phyloP scores from a whole-genome alignment of 805 yeast genomes.

The Candida hispaniensis region DNA sequence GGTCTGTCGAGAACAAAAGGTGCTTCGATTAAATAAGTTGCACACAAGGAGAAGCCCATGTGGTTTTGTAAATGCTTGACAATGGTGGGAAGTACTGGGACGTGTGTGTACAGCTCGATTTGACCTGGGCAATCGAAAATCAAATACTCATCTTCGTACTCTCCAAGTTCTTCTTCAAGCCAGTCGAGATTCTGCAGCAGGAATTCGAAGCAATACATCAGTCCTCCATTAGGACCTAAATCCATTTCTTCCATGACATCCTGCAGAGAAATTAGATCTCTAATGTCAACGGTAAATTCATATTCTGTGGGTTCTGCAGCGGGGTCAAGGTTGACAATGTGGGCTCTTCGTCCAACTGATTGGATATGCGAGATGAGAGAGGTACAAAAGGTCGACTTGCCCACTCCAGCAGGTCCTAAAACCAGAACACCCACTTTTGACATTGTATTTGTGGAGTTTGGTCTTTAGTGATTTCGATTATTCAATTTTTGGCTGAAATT shows the following conservation, averaged over 20 bases:
- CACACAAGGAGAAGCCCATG: constrained; percentile 80
- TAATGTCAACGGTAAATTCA: constrained; percentile 84
- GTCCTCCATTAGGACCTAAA: constrained; percentile 90
- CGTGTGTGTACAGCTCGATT: constrained; percentile 86
- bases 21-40: constrained; percentile 85
- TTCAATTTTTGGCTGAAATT: too few species aligned
- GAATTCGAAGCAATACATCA: constrained; percentile 86
- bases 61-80: constrained; percentile 73
- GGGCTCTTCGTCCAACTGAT: constrained; percentile 83
- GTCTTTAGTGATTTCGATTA: too few species aligned
- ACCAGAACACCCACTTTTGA: constrained; percentile 91
- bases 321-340: constrained; percentile 89
- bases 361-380: constrained; percentile 81
- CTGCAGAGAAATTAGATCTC: constrained; percentile 79
- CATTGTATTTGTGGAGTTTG: constrained; percentile 37
- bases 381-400: constrained; percentile 88
- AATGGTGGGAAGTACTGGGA: constrained; percentile 83
- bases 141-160: constrained; percentile 84
- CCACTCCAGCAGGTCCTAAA: constrained; percentile 97
- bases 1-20: constrained; percentile 85
- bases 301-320: constrained; percentile 91
- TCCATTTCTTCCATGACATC: constrained; percentile 94
- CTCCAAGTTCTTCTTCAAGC: constrained; percentile 96
- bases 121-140: constrained; percentile 97
- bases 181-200: constrained; percentile 84